These are phyloP conservation scores for Phytophthora cactorum DNA, from an alignment of 352 stramenopile species.

Conservation along the genomic window DNA sequence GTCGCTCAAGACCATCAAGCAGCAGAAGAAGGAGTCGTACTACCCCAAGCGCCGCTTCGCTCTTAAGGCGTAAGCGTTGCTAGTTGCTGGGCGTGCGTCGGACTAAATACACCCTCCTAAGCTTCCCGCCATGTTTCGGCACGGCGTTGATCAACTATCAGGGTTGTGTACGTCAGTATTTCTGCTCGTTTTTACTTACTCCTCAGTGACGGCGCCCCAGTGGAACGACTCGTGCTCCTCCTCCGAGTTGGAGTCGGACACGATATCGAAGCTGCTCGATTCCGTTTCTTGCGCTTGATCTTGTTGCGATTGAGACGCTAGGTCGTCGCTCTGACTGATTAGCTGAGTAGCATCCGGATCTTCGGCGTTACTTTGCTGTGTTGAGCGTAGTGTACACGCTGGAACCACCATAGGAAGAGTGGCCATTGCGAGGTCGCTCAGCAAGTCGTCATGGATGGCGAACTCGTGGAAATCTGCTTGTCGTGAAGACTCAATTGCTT, in stretches of 20 bases:
- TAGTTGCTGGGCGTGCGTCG: constrained; percentile 42
- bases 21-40: constrained; percentile 96
- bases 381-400: constrained; percentile 57
- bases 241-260: constrained; percentile 66
- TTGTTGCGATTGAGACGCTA: constrained; percentile 17
- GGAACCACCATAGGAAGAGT: constrained; percentile 50
- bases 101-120: constrained; percentile 74
- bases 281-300: constrained; percentile 20
- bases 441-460: constrained; percentile 57
- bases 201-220: constrained; percentile 34
- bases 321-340: constrained; percentile 25
- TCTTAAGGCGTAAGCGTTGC: constrained; percentile 95
- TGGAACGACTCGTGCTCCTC: constrained; percentile 39
- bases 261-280: constrained; percentile 54
- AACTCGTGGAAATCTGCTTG: constrained; percentile 40
- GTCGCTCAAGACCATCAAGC: constrained; percentile 93
- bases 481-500: constrained; percentile 21
- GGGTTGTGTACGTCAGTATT: constrained; percentile 11
- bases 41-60: constrained; percentile 97
- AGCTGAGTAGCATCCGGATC: constrained; percentile 32
- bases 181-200: constrained; percentile 9
- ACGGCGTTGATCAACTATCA: constrained; percentile 37
- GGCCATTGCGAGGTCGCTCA: constrained; percentile 53
- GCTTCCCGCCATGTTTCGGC: constrained; percentile 56
- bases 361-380: constrained; percentile 55